Conservation (phyloP, 108 stramenopile species). For the Fistulifera pelliculosa region DNA sequence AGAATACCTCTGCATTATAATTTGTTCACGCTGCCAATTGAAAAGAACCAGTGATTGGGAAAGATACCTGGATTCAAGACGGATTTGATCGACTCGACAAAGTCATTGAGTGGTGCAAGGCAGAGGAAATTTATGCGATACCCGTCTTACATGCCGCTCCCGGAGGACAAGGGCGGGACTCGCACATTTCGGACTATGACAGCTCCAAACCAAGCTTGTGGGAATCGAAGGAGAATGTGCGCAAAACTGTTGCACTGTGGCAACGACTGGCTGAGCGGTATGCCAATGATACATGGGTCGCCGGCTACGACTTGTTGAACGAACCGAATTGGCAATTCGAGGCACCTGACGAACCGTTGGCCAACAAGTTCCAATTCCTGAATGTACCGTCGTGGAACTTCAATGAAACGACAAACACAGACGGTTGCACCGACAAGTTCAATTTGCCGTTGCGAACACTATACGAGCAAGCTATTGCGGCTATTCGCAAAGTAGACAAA, state of each 20-base stretch:
- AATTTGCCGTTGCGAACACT: background rate
- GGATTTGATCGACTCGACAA: conserved; percentile 1
- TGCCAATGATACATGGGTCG: background rate
- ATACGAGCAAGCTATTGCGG: background rate
- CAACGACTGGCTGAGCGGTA: background rate
- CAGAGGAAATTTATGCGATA: background rate
- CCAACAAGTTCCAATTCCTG: no score
- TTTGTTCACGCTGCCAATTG: conserved; percentile 1
- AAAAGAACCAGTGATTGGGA: background rate
- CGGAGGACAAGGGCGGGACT: background rate
- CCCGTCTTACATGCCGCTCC: background rate
- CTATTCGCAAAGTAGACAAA: background rate
- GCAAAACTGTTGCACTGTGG: conserved; percentile 1
- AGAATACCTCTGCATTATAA: conserved; percentile 1
- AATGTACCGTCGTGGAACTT: no score
- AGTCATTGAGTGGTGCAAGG: background rate
- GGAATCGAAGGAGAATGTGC: background rate
- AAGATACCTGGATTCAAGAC: background rate
- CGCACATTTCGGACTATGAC: background rate
- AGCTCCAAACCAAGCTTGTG: background rate
- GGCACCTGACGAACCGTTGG: background rate
- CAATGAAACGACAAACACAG: background rate
- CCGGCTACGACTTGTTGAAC: conserved; percentile 2
- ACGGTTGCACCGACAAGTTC: background rate
- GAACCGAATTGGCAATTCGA: conserved; percentile 3